Evolutionary conservation across 768 basidiomycete genomes (phyloP).

Genomic region (Lactarius indigo): DNA sequence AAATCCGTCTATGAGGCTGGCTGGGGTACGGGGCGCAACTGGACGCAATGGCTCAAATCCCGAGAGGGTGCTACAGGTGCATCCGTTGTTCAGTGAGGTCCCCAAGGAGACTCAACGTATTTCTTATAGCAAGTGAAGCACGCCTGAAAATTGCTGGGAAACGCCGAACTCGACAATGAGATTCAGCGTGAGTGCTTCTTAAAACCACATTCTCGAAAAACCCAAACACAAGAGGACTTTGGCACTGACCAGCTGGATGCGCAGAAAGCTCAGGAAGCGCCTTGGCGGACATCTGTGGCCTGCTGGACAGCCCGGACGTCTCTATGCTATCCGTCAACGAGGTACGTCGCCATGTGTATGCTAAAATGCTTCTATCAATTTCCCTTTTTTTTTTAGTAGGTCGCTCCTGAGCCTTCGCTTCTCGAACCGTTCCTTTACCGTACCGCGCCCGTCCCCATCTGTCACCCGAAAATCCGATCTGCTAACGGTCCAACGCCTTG

Average conservation of each 20-base stretch:
- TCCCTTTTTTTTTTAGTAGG: conserved; percentile 34
- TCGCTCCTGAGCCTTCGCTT: conserved; percentile 38
- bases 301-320: conserved; percentile 53
- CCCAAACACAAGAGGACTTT: neutral
- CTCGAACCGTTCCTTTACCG: neutral
- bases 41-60: too few species aligned
- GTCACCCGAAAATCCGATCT: conserved; percentile 33
- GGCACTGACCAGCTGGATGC: neutral
- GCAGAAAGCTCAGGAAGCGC: too few species aligned
- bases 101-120: neutral
- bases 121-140: conserved; percentile 17
- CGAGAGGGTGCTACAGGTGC: neutral
- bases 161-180: conserved; percentile 16
- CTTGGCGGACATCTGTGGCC: conserved; percentile 39
- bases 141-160: conserved; percentile 10
- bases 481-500: neutral
- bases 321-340: conserved; percentile 50
- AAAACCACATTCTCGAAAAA: neutral
- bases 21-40: too few species aligned
- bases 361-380: neutral
- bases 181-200: conserved; percentile 9
- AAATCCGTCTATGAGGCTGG: too few species aligned
- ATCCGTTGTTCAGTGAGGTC: neutral
- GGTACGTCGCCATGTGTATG: conserved; percentile 36
- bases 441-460: neutral